phyloP scores from a whole-genome alignment of 2,329 filamentous ascomycete species.

The Arthroderma uncinatum region DNA sequence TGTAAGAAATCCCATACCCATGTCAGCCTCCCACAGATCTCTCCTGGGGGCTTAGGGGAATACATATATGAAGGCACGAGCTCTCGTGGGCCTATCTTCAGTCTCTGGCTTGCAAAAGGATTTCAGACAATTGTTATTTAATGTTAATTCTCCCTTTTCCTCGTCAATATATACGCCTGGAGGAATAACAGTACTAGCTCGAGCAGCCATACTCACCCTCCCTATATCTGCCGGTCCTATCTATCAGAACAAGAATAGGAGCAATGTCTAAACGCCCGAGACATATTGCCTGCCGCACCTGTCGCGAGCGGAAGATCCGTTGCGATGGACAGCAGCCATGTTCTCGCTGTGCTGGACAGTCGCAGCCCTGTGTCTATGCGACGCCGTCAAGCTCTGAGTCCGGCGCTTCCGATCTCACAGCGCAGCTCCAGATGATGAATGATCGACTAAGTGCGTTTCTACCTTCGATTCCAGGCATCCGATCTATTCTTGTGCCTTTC shows the following conservation, averaged over 20 bases:
- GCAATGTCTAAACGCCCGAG: slow-evolving; percentile 6
- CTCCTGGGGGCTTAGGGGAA: background rate
- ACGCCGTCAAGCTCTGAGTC: slow-evolving; percentile 5
- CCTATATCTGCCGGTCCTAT: background rate
- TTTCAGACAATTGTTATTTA: background rate
- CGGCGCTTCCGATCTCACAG: background rate
- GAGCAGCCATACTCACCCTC: background rate
- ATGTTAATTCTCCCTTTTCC: background rate
- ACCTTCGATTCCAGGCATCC: background rate
- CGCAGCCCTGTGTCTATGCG: slow-evolving; percentile 5
- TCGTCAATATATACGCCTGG: background rate
- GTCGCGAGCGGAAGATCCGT: slow-evolving; percentile 6
- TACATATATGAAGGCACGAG: slow-evolving; percentile 6
- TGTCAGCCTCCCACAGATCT: slow-evolving; percentile 4
- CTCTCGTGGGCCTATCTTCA: background rate
- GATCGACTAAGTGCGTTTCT: slow-evolving; percentile 2
- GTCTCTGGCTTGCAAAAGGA: too few relatives aligned
- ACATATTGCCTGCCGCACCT: slow-evolving; percentile 8
- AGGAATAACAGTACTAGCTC: background rate
- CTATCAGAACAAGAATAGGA: background rate
- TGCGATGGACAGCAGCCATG: slow-evolving; percentile 8
- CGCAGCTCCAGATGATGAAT: slow-evolving; percentile 7
- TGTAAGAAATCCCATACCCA: background rate
- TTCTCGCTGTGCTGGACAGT: slow-evolving; percentile 1
- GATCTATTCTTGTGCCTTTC: background rate